Evolutionary conservation across 345 rosid species (phyloP), one percentile per base, ranked within the genome.

Genomic region (Turnera subulata): DNA sequence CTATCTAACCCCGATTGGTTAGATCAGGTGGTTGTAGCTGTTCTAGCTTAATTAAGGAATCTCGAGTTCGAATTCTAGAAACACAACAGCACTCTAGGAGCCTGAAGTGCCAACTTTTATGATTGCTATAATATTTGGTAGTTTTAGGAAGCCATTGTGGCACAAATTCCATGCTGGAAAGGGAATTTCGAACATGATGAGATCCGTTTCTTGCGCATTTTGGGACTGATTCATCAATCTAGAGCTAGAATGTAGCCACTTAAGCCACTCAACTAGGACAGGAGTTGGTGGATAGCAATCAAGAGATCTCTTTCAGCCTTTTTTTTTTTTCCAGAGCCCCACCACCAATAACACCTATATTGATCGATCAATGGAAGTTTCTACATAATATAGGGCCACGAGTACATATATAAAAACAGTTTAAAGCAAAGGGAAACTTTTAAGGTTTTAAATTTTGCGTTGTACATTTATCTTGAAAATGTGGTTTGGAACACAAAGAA

Each of bases 271-370:
- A 26, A 42, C 11, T 25, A 11, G 39, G 38, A 43, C 21, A 56
- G 21, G 23, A 25, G 24, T 17, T 32, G 44, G 23, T 43, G 50
- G 50, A 49, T 23, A 9, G n/a, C 11, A 56, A n/a, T 12, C 37
- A 23, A 56, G 10, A n/a, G 9, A 11, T 56, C 61, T 3, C 24
- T n/a, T 57, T 57, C 61, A 13, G 16, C 25, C 42, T 25, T 57
- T 45, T 29, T 29, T 16, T 11, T n/a, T 40, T 44, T 24, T 26
- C 40, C 61, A 56, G 23, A 4, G 2, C 57, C 3, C 44, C 13
- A 24, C 60, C 60, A n/a, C 50, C 22, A 56, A 42, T n/a, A 16
- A 25, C 11, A 21, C 42, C 35, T 42, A 23, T 37, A 56, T 15
- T 23, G 37, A 56, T 43, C 8, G 40, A 1, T 10, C n/a, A n/a